Conservation (phyloP, 2,329 filamentous ascomycete genomes). For the Calycina herbarum region DNA sequence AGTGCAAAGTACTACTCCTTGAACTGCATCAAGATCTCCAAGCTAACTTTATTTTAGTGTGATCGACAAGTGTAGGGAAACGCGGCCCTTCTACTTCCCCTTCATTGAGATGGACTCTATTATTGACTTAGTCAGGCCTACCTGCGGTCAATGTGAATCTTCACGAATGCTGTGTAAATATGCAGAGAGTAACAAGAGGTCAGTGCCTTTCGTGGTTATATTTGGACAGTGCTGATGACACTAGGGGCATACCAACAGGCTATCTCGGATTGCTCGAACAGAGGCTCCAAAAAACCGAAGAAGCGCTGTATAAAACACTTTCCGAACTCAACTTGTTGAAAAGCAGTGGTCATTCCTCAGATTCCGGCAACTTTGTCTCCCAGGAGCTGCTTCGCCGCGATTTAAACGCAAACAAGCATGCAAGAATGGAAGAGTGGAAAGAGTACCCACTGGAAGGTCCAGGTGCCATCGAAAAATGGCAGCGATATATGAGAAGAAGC, state of each 20-base stretch:
- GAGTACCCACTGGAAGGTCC: background rate
- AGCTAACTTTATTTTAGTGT: background rate
- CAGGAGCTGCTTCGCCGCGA: background rate
- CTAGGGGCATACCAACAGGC: constrained; percentile 34
- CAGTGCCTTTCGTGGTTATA: background rate
- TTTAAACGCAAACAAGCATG: background rate
- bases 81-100: background rate
- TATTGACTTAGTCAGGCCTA: background rate
- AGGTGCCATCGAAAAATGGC: background rate
- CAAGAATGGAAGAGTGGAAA: background rate
- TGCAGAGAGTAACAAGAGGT: background rate
- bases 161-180: background rate
- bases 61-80: background rate
- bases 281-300: constrained; percentile 37
- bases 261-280: constrained; percentile 43
- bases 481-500: background rate
- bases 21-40: constrained; percentile 6
- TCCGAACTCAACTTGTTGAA: background rate
- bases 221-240: background rate
- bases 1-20: constrained; percentile 7
- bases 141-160: background rate
- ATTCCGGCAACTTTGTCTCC: background rate
- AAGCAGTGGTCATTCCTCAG: background rate
- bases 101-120: background rate
- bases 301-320: constrained; percentile 30